Evolutionary conservation across 331 rosid genomes (phyloP), one percentile per base, ranked within the genome.

Genomic region (Cucumis variabilis): DNA sequence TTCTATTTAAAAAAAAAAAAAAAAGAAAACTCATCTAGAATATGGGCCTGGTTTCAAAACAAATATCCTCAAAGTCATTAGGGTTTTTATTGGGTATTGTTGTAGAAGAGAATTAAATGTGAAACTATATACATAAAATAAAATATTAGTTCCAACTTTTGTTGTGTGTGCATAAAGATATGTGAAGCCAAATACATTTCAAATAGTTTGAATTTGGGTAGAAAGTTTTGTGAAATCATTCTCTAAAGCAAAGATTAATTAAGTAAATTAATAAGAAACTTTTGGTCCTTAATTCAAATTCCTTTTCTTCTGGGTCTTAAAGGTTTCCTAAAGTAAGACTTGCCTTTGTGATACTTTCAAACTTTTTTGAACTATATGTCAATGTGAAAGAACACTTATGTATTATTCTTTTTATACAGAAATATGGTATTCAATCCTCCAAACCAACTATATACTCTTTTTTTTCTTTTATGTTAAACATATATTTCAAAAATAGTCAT

Each of bases 131-230:
- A 58, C 21, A 58, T 58, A 58, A 16, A 58, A 58, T 58, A 58
- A 7, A 37, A 37, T 37, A 37, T 4, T 37, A 37, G n/a, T n/a
- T n/a, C n/a, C n/a, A n/a, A n/a, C n/a, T n/a, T n/a, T n/a, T n/a
- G 28, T 74, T 33, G 55, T 19, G 80, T 74, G 23, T 11, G 11
- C 23, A 37, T 37, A 30, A n/a, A 24, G 14, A 28, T 73, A 11
- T 74, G 80, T 17, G 25, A 41, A 53, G 12, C 53, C 53, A 37
- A 15, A 9, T 41, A 33, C 21, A 41, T 75, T 21, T 75, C 81
- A 44, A 76, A 46, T 46, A 23, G 58, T 76, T 76, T 78, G 66
- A 78, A 78, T 78, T 78, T 78, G 21, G 6, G 41, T n/a, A 8
- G 63, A 50, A 46, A 50, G 55, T n/a, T 78, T 78, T 78, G 41